Evolutionary conservation across 805 yeast species (phyloP).

Genomic region (Kodamaea sagamina): DNA sequence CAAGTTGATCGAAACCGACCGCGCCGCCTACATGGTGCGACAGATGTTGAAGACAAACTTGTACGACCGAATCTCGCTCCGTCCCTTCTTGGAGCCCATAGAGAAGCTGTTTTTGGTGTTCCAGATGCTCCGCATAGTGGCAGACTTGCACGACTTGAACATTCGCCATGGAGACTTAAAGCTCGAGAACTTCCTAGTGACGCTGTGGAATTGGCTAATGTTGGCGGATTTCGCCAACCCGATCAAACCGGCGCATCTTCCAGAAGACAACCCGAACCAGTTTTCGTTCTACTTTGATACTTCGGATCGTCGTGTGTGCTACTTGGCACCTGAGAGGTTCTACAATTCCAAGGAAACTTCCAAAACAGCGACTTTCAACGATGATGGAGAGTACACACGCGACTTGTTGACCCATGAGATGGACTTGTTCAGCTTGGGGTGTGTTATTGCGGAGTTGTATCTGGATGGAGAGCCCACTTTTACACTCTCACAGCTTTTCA

Average conservation of each 20-base stretch:
- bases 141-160: conserved; percentile 59
- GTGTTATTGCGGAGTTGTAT: conserved; percentile 87
- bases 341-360: conserved; percentile 32
- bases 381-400: conserved; percentile 25
- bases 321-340: conserved; percentile 93
- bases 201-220: conserved; percentile 86
- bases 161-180: conserved; percentile 90
- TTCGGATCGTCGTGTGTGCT: conserved; percentile 82
- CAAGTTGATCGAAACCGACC: conserved; percentile 77
- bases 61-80: conserved; percentile 81
- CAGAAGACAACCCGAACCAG: conserved; percentile 91
- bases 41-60: conserved; percentile 77
- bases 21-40: conserved; percentile 89
- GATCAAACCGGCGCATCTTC: conserved; percentile 76
- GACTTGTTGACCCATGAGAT: conserved; percentile 53
- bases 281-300: conserved; percentile 92
- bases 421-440: conserved; percentile 84
- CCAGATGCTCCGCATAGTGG: conserved; percentile 69
- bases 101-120: conserved; percentile 85
- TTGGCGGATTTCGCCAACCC: conserved; percentile 81
- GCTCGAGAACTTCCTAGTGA: conserved; percentile 82
- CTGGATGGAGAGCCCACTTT: conserved; percentile 86
- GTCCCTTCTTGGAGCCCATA: conserved; percentile 81
- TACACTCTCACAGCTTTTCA: conserved; percentile 83
- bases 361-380: conserved; percentile 19